A percentile compares a stretch with the other conserved stretches of the same genome.
These are phyloP conservation scores for Puccinia sorghi DNA, from an alignment of 1,284 basidiomycete species.

Conservation along the genomic window DNA sequence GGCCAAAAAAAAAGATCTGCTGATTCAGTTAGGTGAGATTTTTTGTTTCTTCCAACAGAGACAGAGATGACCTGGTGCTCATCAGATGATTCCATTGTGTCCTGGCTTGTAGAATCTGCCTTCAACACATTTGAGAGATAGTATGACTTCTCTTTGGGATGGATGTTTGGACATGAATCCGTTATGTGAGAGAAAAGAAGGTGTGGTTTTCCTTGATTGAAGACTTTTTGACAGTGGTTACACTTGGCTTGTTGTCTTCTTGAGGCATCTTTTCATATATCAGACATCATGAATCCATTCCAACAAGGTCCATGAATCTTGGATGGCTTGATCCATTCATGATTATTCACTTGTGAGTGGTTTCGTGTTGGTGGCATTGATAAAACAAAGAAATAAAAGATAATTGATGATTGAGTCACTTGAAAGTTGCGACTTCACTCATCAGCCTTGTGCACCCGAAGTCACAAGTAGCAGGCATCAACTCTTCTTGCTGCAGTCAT, in stretches of 20 bases:
- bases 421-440: no score
- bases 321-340: no score
- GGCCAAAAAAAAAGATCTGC: not conserved
- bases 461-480: no score
- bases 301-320: no score
- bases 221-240: not conserved
- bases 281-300: no score
- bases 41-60: not conserved
- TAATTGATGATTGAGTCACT: no score
- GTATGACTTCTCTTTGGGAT: not conserved
- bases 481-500: no score
- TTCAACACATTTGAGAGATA: not conserved
- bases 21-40: not conserved
- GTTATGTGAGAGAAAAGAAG: not conserved
- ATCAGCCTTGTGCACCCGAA: no score
- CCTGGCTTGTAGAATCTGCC: not conserved
- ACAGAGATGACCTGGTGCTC: not conserved
- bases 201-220: not conserved
- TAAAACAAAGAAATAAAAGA: no score
- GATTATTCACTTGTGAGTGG: no score
- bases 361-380: no score
- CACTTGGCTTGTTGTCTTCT: not conserved
- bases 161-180: not conserved
- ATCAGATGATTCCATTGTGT: not conserved
- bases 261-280: no score